Base-by-base conservation (phyloP, 768 basidiomycete species). In the Naganishia friedmannii region DNA sequence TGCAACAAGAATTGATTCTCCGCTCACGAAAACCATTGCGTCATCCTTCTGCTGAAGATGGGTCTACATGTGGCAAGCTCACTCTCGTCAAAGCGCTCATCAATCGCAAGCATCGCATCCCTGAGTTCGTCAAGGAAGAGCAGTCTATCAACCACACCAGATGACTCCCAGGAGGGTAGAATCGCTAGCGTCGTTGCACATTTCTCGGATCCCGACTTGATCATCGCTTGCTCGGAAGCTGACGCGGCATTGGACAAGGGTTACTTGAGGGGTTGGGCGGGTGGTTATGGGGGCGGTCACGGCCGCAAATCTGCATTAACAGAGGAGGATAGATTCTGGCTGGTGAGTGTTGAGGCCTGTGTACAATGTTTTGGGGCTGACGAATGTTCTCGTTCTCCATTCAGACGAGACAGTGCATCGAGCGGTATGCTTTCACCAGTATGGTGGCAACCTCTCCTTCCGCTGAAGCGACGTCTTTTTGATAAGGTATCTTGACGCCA, bases 241-340 rank as follows among this genome's bases (percentile, higher is more conserved):
- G 58, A 63, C 39, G 69, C 69, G 19, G 29, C 69, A 19, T 15
- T 51, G 32, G 69, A 70, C 32, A 70, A 58, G 39, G 69, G 69
- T 2, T 70, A 70, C 39, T 53, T 70, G 15, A 39, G 60, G 7
- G 69, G 69, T 0, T 63, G 58, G 60, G 60, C 53, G 10, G 69
- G 69, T 32, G 69, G 69, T 28, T 70, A 53, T 51, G 58, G 58
- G 1, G 69, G 69, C 4, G 69, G 69, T 26, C 3, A 32, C 4
- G 69, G 69, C 3, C 60, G 45, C 19, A 70, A 70, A 51, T 31
- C 45, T 3, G 3, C 48, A 32, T 51, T 70, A 21, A 70, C 39
- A 4, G 58, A 63, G n/a, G 53, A 45, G 8, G 69, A 70, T 28
- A 65, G 29, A 39, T 70, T 70, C 39, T 70, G 69, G 69, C 45